These are phyloP conservation scores for Drechslera avenae DNA, from an alignment of 2,329 filamentous ascomycete species.

Conservation along the genomic window DNA sequence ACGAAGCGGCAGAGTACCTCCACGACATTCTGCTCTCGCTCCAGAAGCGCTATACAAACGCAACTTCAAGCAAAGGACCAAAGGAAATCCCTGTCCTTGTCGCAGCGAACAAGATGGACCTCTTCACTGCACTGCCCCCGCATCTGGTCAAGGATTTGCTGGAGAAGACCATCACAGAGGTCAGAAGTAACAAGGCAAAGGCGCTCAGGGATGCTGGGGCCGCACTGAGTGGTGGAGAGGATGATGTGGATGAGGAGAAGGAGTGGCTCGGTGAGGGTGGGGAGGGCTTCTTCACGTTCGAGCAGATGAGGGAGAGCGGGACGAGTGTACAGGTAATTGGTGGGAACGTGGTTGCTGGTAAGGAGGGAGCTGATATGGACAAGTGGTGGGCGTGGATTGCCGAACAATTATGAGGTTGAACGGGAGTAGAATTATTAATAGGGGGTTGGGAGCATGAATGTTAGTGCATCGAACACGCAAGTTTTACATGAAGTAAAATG, in stretches of 20 bases:
- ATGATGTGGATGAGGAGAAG: conserved; percentile 67
- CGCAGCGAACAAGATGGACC: conserved; percentile 92
- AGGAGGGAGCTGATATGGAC: conserved; percentile 71
- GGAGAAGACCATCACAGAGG: conserved; percentile 79
- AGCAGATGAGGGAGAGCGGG: conserved; percentile 81
- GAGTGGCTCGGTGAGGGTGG: conserved; percentile 84
- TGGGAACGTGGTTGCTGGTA: conserved; percentile 66
- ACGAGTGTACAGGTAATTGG: conserved; percentile 77
- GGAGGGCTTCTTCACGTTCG: conserved; percentile 77
- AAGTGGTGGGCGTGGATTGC: conserved; percentile 94
- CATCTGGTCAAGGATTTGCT: conserved; percentile 74
- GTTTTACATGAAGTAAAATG: no score
- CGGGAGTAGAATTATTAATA: not conserved
- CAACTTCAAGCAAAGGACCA: conserved; percentile 62
- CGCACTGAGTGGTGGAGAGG: conserved; percentile 62
- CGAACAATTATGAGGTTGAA: conserved; percentile 63
- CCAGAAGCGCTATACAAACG: conserved; percentile 70
- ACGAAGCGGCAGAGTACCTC: conserved; percentile 79
- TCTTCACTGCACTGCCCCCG: conserved; percentile 89
- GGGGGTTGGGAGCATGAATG: not conserved
- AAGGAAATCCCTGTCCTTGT: conserved; percentile 75
- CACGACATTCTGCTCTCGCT: conserved; percentile 85
- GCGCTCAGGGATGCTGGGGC: conserved; percentile 82
- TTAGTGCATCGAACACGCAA: no score
- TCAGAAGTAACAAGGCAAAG: conserved; percentile 75